Evolutionary conservation across 164 flowering plant genomes (phyloP), one percentile per base, ranked within the genome.

Genomic region (Santalum album): DNA sequence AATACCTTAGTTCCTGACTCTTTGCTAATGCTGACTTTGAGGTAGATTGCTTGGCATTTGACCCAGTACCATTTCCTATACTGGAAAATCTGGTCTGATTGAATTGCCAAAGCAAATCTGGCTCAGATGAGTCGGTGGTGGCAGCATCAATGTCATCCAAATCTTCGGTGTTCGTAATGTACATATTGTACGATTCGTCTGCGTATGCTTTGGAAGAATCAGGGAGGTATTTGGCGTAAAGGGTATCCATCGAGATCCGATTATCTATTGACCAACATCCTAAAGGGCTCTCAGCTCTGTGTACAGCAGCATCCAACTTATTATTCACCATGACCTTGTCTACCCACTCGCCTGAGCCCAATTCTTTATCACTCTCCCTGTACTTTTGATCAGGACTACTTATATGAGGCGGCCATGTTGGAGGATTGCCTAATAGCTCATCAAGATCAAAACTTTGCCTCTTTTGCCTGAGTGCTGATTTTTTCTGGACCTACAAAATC

Each of bases 321-420:
- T n/a, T n/a, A 81, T 90, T 87, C 51, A 90, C 95, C 95, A 90
- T 87, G 35, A 90, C 85, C 69, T 90, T 90, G 55, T 90, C 98
- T 22, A 86, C 90, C 98, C 98, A 91, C 59, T 82, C 88, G 24
- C 78, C 88, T 2, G 80, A 71, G 51, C 75, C 70, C 23, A 63
- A 52, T 35, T 86, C 96, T 64, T 49, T 75, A 20, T 83, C 88
- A 14, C 83, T 89, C 17, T 77, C 85, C 49, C 66, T 69, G 22
- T 58, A 69, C 44, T 64, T 69, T 36, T 68, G 65, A 46, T 62
- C 64, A 7, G 80, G 79, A 57, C 69, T 71, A 46, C 48, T 67
- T 39, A 76, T 79, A 1, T 79, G 82, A 20, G 90, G 88, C 95
- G 90, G 90, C 96, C 95, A 86, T 14, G 82, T 75, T 55, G 88